Conservation (phyloP, 352 stramenopile genomes). For the Pythium sp. region DNA sequence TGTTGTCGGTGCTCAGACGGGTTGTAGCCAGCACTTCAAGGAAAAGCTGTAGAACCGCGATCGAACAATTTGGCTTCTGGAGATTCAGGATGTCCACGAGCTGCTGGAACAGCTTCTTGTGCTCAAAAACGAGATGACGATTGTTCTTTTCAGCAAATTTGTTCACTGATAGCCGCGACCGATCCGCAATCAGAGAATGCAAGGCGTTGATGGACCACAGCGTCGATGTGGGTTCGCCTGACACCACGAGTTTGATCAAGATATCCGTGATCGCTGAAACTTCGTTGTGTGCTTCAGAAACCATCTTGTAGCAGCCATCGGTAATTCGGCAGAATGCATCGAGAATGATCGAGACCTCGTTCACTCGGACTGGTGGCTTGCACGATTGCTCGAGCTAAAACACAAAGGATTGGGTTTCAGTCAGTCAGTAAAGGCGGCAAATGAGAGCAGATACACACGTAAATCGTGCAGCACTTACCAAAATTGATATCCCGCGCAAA, state of each 20-base stretch:
- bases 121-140: conserved; percentile 56
- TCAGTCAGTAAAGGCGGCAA: conserved; percentile 1
- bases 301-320: conserved; percentile 66
- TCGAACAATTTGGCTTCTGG: conserved; percentile 42
- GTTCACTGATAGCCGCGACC: conserved; percentile 34
- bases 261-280: conserved; percentile 37
- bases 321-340: conserved; percentile 73
- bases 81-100: conserved; percentile 50
- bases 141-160: conserved; percentile 52
- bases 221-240: conserved; percentile 46
- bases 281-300: conserved; percentile 42
- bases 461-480: conserved; percentile 40
- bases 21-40: conserved; percentile 61
- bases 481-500: conserved; percentile 48
- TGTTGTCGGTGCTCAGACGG: conserved; percentile 67
- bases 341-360: conserved; percentile 65
- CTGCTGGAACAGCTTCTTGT: conserved; percentile 59
- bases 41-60: conserved; percentile 63
- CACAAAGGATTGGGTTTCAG: conserved; percentile 7
- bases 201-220: conserved; percentile 62
- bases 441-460: not conserved
- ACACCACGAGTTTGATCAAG: conserved; percentile 45
- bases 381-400: conserved; percentile 57
- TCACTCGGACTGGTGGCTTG: conserved; percentile 58
- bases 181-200: conserved; percentile 60